Percentiles rank a stretch among this genome's conserved stretches.
These are phyloP conservation scores for Arthrocladium fulminans DNA, from an alignment of 2,329 filamentous ascomycete species.

Conservation along the genomic window DNA sequence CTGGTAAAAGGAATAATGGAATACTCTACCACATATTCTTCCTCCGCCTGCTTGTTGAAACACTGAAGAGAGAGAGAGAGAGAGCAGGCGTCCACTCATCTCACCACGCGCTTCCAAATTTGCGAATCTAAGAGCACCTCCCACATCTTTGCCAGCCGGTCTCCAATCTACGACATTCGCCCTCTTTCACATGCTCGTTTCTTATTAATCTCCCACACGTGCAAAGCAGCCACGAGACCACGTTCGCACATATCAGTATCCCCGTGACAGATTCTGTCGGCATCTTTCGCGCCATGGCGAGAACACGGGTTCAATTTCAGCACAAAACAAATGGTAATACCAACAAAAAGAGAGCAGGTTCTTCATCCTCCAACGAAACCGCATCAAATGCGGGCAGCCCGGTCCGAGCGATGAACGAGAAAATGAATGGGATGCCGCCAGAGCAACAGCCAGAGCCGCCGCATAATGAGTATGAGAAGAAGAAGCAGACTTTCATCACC, in stretches of 20 bases:
- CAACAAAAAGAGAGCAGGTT: constrained; percentile 44
- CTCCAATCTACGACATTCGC: background rate
- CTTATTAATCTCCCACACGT: background rate
- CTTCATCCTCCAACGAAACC: constrained; percentile 44
- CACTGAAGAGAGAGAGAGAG: background rate
- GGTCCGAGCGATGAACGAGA: constrained; percentile 28
- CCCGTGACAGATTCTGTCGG: background rate
- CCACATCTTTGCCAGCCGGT: background rate
- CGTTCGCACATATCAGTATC: background rate
- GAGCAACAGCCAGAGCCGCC: constrained; percentile 39
- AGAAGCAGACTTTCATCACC: constrained; percentile 95
- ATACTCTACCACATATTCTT: background rate
- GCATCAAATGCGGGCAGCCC: constrained; percentile 44
- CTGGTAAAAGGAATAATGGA: background rate
- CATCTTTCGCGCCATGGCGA: constrained; percentile 35
- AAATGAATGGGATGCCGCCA: constrained; percentile 12
- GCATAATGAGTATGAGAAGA: constrained; percentile 77
- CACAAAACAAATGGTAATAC: constrained; percentile 33
- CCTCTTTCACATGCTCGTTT: constrained; percentile 3
- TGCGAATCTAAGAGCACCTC: background rate
- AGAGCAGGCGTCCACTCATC: background rate
- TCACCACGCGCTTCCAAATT: background rate
- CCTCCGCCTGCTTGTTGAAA: background rate
- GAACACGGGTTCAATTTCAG: constrained; percentile 53
- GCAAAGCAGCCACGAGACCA: background rate